A percentile compares a stretch with the other conserved stretches of the same genome.
Evolutionary conservation across 805 yeast genomes (phyloP).

Genomic region (Myxozyma monticola): DNA sequence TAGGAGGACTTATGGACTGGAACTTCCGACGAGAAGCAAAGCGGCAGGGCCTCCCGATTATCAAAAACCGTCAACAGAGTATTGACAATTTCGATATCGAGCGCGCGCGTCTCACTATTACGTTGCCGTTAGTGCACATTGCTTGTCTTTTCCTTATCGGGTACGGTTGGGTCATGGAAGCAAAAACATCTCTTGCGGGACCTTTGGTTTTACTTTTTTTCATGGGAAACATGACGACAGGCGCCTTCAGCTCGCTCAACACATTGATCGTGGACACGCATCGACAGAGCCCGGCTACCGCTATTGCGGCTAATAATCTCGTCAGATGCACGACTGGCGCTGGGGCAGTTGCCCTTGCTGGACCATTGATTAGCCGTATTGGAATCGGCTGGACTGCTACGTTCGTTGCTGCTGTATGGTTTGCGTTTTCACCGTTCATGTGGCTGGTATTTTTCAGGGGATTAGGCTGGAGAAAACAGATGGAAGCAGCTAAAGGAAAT

Average conservation of each 20-base stretch:
- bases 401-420: constrained; percentile 36
- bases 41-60: constrained; percentile 1
- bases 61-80: background rate
- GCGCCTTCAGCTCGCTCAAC: constrained; percentile 43
- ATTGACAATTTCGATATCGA: constrained; percentile 24
- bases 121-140: constrained; percentile 3
- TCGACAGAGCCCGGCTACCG: constrained; percentile 69
- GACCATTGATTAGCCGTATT: constrained; percentile 59
- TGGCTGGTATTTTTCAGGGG: background rate
- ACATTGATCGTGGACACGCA: constrained; percentile 73
- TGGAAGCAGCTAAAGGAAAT: too few relatives aligned
- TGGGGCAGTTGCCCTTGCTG: constrained; percentile 64
- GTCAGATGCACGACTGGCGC: constrained; percentile 73
- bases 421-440: background rate
- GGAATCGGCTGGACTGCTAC: constrained; percentile 77
- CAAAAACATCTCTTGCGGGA: constrained; percentile 15
- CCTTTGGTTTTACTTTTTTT: constrained; percentile 18
- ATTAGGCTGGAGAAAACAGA: constrained; percentile 2
- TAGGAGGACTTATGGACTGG: constrained; percentile 10
- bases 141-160: constrained; percentile 1
- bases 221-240: constrained; percentile 7
- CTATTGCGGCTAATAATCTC: constrained; percentile 70
- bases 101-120: constrained; percentile 17
- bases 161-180: constrained; percentile 27
- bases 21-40: constrained; percentile 13